A percentile compares a stretch with the other conserved stretches of the same genome.
phyloP scores from a whole-genome alignment of 768 basidiomycete species.

The Exidia glandulosa region DNA sequence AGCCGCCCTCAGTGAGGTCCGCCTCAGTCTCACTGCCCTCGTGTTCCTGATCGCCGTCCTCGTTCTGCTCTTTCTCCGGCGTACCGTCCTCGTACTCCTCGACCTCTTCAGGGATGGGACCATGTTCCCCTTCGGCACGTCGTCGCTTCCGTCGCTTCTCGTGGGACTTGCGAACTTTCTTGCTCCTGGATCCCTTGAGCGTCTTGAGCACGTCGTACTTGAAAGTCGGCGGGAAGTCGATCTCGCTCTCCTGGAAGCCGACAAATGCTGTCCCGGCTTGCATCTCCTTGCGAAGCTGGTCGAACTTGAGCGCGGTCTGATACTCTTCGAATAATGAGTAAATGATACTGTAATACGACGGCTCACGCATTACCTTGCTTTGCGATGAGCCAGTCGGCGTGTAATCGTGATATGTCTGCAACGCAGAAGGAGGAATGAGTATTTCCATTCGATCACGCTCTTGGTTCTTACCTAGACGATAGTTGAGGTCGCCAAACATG shows the following conservation, averaged over 20 bases:
- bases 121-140: neutral
- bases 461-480: conserved; percentile 42
- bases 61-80: conserved; percentile 20
- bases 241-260: conserved; percentile 71
- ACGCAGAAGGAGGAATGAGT: neutral
- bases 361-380: conserved; percentile 45
- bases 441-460: neutral
- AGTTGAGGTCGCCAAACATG: conserved; percentile 86
- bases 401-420: conserved; percentile 67
- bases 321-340: conserved; percentile 43
- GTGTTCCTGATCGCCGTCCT: conserved; percentile 27
- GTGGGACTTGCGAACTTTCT: conserved; percentile 12
- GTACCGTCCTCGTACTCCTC: conserved; percentile 27
- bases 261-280: conserved; percentile 41
- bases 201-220: conserved; percentile 75
- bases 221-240: conserved; percentile 87
- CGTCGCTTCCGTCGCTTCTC: neutral
- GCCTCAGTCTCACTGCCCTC: conserved; percentile 32
- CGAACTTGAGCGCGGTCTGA: conserved; percentile 76
- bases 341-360: neutral
- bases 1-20: conserved; percentile 44
- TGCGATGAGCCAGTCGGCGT: conserved; percentile 90
- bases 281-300: conserved; percentile 79
- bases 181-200: conserved; percentile 38
- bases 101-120: conserved; percentile 7